Conservation (phyloP, 495 filamentous ascomycete genomes). For the Aspergillus homomorphus region DNA sequence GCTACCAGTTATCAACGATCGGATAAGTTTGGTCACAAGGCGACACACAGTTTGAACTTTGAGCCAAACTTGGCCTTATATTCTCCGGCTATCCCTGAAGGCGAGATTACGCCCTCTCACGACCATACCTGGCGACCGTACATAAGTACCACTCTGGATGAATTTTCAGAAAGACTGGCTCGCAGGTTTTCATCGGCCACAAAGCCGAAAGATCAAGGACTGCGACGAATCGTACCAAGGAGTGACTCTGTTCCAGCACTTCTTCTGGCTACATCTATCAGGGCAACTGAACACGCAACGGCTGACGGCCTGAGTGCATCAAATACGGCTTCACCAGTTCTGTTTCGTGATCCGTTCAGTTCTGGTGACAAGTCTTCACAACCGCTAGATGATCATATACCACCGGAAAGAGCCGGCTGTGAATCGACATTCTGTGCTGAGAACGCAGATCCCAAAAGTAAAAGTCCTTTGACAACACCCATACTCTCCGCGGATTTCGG, state of each 20-base stretch:
- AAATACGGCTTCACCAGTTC: slow-evolving; percentile 21
- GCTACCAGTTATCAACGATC: slow-evolving; percentile 87
- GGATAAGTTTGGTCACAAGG: slow-evolving; percentile 58
- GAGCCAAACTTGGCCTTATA: slow-evolving; percentile 23
- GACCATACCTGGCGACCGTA: slow-evolving; percentile 44
- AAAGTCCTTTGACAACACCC: slow-evolving; percentile 15
- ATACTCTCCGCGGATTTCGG: slow-evolving; percentile 20
- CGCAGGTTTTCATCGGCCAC: slow-evolving; percentile 31
- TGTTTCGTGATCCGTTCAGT: slow-evolving; percentile 40
- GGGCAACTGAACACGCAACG: slow-evolving; percentile 10
- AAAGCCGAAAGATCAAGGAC: slow-evolving; percentile 22
- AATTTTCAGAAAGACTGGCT: slow-evolving; percentile 34
- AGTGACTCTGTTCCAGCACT: slow-evolving; percentile 34
- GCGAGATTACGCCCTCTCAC: slow-evolving; percentile 14
- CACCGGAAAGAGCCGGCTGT: slow-evolving; percentile 13
- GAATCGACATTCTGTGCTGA: slow-evolving; percentile 24
- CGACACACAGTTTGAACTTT: slow-evolving; percentile 32
- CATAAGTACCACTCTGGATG: slow-evolving; percentile 37
- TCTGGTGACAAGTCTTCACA: neutral
- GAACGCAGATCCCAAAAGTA: slow-evolving; percentile 27
- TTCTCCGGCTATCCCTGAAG: slow-evolving; percentile 20
- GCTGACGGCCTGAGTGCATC: slow-evolving; percentile 7
- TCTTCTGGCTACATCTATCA: slow-evolving; percentile 39
- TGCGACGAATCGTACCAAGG: slow-evolving; percentile 30
- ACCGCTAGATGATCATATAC: slow-evolving; percentile 7